Evolutionary conservation across 1,139 yeast genomes (phyloP).

Genomic region (Yamadazyma diospyri): DNA sequence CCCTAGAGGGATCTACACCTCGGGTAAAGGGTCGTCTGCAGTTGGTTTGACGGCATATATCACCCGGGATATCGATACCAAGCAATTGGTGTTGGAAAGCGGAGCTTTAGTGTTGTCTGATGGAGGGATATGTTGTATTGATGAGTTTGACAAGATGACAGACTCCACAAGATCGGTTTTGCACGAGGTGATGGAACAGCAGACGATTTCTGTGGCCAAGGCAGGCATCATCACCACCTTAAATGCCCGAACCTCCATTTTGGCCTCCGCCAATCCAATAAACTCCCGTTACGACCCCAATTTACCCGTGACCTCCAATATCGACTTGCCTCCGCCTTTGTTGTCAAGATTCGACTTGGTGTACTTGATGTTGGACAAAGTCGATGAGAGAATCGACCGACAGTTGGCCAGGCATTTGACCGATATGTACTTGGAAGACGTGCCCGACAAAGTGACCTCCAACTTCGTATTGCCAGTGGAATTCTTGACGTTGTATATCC

Average conservation of each 20-base stretch:
- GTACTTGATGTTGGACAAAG: slow-evolving; percentile 86
- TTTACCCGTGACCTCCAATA: slow-evolving; percentile 89
- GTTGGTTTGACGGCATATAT: slow-evolving; percentile 98
- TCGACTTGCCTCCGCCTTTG: slow-evolving; percentile 94
- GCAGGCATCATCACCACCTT: slow-evolving; percentile 97
- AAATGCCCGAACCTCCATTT: slow-evolving; percentile 91
- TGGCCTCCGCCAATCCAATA: slow-evolving; percentile 98
- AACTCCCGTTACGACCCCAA: slow-evolving; percentile 92
- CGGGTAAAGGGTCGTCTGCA: slow-evolving; percentile 98
- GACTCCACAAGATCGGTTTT: slow-evolving; percentile 91
- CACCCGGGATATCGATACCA: slow-evolving; percentile 90
- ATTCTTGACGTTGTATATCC: slow-evolving; percentile 80
- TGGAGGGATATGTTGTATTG: slow-evolving; percentile 98
- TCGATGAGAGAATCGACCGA: slow-evolving; percentile 81
- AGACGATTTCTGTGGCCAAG: slow-evolving; percentile 94
- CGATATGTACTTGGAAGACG: slow-evolving; percentile 86
- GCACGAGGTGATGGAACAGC: slow-evolving; percentile 99
- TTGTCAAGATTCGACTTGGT: slow-evolving; percentile 93
- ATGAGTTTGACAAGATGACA: slow-evolving; percentile 96
- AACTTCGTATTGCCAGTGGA: slow-evolving; percentile 79
- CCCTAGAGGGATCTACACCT: slow-evolving; percentile 95
- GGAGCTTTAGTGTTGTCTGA: slow-evolving; percentile 97
- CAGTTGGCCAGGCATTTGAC: slow-evolving; percentile 89
- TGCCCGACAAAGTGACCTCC: slow-evolving; percentile 67
- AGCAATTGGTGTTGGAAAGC: slow-evolving; percentile 86